Evolutionary conservation across 2,329 filamentous ascomycete genomes (phyloP).

Genomic region (Malbranchea cinnamomea): DNA sequence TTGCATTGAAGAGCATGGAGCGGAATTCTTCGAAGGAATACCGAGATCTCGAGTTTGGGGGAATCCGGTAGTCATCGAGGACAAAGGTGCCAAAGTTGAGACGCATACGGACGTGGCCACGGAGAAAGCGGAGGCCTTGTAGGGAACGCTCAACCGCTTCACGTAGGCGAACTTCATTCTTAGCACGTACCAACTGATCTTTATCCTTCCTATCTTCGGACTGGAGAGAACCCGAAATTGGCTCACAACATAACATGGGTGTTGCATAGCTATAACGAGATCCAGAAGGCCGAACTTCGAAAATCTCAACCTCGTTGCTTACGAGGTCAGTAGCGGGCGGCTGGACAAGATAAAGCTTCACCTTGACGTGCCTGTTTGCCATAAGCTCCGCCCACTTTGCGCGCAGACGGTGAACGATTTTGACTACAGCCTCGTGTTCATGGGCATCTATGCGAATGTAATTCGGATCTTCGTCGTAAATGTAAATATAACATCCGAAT

Average conservation of each 20-base stretch:
- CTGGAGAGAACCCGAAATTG: slow-evolving; percentile 9
- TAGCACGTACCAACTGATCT: slow-evolving; percentile 13
- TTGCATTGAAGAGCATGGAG: slow-evolving; percentile 23
- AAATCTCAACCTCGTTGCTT: slow-evolving; percentile 15
- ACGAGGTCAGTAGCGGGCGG: slow-evolving; percentile 13
- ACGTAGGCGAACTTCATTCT: slow-evolving; percentile 19
- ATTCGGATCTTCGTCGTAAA: slow-evolving; percentile 16
- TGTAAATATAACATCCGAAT: slow-evolving; percentile 27
- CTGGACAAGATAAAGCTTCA: slow-evolving; percentile 22
- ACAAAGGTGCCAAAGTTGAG: slow-evolving; percentile 28
- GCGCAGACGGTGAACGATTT: slow-evolving; percentile 19
- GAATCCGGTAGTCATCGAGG: slow-evolving; percentile 21
- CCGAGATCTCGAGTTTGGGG: slow-evolving; percentile 12
- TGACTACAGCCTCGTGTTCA: slow-evolving; percentile 20
- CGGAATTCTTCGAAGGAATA: slow-evolving; percentile 27
- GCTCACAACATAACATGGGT: slow-evolving; percentile 13
- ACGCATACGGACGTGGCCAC: slow-evolving; percentile 26
- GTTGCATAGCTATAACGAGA: slow-evolving; percentile 8
- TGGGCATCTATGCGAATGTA: slow-evolving; percentile 20
- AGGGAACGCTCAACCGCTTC: slow-evolving; percentile 19
- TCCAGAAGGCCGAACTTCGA: slow-evolving; percentile 8
- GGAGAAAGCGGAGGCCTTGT: slow-evolving; percentile 17
- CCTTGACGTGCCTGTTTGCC: slow-evolving; percentile 16
- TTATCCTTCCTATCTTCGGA: slow-evolving; percentile 13
- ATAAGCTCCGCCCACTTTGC: slow-evolving; percentile 17